phyloP scores from a whole-genome alignment of 2,329 filamentous ascomycete species.

The Ilyonectria sp. region DNA sequence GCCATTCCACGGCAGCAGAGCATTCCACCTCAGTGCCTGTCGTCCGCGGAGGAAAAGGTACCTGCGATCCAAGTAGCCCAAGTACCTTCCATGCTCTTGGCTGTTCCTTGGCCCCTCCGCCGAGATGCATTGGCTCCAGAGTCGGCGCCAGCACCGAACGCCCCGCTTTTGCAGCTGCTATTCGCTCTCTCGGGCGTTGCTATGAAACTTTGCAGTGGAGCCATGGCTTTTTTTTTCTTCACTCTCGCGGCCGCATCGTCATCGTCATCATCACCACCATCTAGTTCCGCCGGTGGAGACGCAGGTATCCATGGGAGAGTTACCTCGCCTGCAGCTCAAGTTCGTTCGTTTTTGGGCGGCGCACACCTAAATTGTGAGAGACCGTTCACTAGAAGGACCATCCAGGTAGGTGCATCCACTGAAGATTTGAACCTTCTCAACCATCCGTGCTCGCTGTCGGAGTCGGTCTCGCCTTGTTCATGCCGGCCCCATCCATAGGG shows the following conservation, averaged over 20 bases:
- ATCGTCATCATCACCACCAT: conserved; percentile 4
- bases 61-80: conserved; percentile 17
- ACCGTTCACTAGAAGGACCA: background rate
- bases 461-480: background rate
- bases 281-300: background rate
- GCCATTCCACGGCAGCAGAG: background rate
- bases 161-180: conserved; percentile 1
- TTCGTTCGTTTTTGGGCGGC: conserved; percentile 4
- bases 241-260: conserved; percentile 1
- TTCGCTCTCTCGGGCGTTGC: background rate
- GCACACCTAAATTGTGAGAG: background rate
- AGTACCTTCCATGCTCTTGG: background rate
- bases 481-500: background rate
- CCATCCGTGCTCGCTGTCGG: background rate
- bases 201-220: conserved; percentile 26
- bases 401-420: background rate
- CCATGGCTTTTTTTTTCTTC: conserved; percentile 11
- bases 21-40: conserved; percentile 17
- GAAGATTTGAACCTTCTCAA: background rate
- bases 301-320: conserved; percentile 9
- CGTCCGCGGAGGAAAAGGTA: conserved; percentile 3
- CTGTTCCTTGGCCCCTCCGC: background rate
- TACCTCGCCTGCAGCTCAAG: background rate
- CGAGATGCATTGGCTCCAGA: background rate
- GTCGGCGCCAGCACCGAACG: background rate